Base-by-base conservation (phyloP, 129 eudicot species). In the Lonicera japonica region DNA sequence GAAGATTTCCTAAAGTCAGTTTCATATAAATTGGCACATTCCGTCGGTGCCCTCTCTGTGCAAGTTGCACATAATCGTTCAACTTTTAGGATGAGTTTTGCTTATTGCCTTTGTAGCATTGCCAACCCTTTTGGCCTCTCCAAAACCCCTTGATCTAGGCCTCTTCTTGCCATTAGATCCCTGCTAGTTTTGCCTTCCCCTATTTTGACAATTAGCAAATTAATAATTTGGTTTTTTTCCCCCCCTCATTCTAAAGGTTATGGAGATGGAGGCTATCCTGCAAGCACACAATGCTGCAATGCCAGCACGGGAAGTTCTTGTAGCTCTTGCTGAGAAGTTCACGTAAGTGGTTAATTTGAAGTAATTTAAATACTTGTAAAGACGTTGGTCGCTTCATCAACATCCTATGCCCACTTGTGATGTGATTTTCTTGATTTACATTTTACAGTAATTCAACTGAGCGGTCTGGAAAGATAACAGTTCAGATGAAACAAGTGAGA, bases 261-360 rank as follows among this genome's bases (percentile, higher is more conserved):
- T 85, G 25, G 96, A 92, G 64, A 92, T 92, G 98, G 98, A 92
- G 60, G 67, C 96, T 45, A 82, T 92, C 45, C 56, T 92, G 73
- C 91, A 82, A 85, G 91, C 83, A 57, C 82, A 92, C 65, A 58
- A 71, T 54, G 65, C 25, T 10, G 72, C 76, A 9, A 74, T 92
- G 72, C 98, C 98, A 0, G 72, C 79, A 15, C 90, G 91, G 46
- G 96, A 92, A 46, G 73, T 82, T 69, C 90, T 92, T 55, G 86
- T 77, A 36, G 64, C 84, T 34, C 84, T 92, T 67, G 96, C 98
- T 0, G 80, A 87, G 47, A 84, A 79, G 66, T 92, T 92, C 76
- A 92, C 95, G 98, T 87, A 63, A 54, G 61, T 34, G 5, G 20
- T 38, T 55, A 20, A 22, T 70, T 46, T 54, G 40, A 12, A 53